Base-by-base conservation (phyloP, 805 yeast genomes). In the Suhomyces sp. region DNA sequence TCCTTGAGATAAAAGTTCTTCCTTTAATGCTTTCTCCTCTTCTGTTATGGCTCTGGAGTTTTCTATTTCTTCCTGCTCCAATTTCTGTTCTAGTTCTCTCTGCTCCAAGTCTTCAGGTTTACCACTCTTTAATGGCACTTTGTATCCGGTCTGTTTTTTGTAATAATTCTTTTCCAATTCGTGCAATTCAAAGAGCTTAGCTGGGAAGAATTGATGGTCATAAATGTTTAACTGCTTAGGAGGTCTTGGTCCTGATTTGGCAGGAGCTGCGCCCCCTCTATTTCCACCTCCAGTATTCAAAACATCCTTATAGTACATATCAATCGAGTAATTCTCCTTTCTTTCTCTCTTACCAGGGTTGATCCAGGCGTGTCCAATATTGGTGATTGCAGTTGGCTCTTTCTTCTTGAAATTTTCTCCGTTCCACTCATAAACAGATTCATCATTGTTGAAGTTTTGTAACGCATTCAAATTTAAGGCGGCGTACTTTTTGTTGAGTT, bases 191-290 rank as follows among this genome's bases (percentile, higher is more conserved):
- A 76, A 70, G 29, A 93, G 64, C 53, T 84, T 74, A n/a, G 81
- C 72, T 1, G 95, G 88, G 57, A 75, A 86, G 50, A 93, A 87
- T 60, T 93, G 98, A 60, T 90, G 96, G 53, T 93, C 96, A 54
- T 83, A 86, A 25, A 87, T 69, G 39, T 79, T 80, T 41, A 85
- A 66, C 49, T 87, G 93, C 53, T 83, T 87, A 23, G 98, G 97
- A 28, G 95, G 86, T 43, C 75, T 77, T 12, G 95, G 93, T 2
- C 82, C 83, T 7, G 75, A 68, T 28, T 71, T 68, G 33, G 66
- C 65, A 3, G 51, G 31, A 13, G 47, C 44, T 22, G 68, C 48
- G 0, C 80, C 55, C 17, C 40, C 12, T 6, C 36, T 31, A 20
- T 33, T 31, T 49, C 84, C 70, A 30, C 83, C 79, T 5, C 91